Base-by-base conservation (phyloP, 2,329 filamentous ascomycete species). In the Coniochaeta sp. region DNA sequence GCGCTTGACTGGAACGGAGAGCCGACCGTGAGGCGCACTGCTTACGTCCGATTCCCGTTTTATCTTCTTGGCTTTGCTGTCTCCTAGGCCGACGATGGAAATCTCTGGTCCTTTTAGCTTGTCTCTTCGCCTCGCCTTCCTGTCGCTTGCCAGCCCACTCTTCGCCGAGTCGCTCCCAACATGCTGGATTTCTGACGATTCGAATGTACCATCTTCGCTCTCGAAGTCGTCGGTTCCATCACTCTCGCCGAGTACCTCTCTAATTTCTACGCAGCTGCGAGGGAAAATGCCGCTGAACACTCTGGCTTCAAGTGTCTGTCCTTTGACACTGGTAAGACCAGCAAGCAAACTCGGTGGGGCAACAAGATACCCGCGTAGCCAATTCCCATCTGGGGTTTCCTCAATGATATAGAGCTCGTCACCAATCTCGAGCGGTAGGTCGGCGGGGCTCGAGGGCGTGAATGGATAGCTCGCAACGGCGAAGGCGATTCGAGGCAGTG, bases 201-300 rank as follows among this genome's bases (percentile, higher is more conserved):
- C 67, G 31, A 67, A 69, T 11, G 61, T 60, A 36, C 68, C 70
- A 58, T 74, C 71, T 57, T 77, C 75, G 61, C 72, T 74, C 36
- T 77, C 76, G 59, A 75, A 70, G 22, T 77, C 74, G 58, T 82
- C 78, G 2, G 72, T 73, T 14, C 83, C 79, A 59, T 89, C 87
- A 6, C 80, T 77, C 63, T 93, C 91, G 62, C 90, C 92, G 38
- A 99, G 82, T 59, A 96, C 87, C 76, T 99, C 95, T 65, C 93
- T 87, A 62, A 99, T 88, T 74, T 99, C 92, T 61, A 99, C 93
- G 68, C 93, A 99, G 72, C 89, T 95, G 65, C 90, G 85, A 12
- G 95, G 95, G 71, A 99, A 99, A 69, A 99, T 96, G 68, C 95
- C 95, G n/a, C 93, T 96, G 72, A 98, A 99, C 61, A 99, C 95